These are phyloP conservation scores for Solanum pinnatisectum DNA, from an alignment of 257 asterid species.

Conservation along the genomic window DNA sequence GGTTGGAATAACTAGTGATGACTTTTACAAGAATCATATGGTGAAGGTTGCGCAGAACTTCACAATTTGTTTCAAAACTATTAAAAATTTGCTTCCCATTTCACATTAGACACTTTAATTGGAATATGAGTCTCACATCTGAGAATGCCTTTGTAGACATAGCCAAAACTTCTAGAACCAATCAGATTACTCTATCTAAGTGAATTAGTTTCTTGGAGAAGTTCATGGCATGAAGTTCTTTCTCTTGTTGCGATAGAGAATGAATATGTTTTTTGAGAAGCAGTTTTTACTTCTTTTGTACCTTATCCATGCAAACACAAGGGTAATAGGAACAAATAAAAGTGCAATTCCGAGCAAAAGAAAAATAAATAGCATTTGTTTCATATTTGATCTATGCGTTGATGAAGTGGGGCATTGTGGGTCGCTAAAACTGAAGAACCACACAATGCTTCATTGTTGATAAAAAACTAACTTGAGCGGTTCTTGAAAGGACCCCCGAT, in stretches of 20 bases:
- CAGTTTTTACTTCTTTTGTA: too few relatives aligned
- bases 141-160: background rate
- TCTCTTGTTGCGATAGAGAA: too few relatives aligned
- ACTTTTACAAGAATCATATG: too few relatives aligned
- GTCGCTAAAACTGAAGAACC: background rate
- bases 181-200: background rate
- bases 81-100: background rate
- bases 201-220: background rate
- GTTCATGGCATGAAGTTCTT: too few relatives aligned
- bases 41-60: too few relatives aligned
- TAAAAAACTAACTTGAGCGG: background rate
- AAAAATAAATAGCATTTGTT: too few relatives aligned
- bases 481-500: background rate
- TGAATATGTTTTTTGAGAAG: too few relatives aligned
- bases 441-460: background rate
- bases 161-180: background rate
- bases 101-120: background rate
- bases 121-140: background rate
- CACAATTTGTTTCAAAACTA: background rate
- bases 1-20: too few relatives aligned
- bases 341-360: too few relatives aligned
- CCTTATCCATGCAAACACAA: too few relatives aligned
- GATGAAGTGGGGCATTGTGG: background rate
- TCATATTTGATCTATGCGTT: too few relatives aligned
- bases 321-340: too few relatives aligned